phyloP scores from a whole-genome alignment of 345 rosid species.

The Ceriops zippeliana region DNA sequence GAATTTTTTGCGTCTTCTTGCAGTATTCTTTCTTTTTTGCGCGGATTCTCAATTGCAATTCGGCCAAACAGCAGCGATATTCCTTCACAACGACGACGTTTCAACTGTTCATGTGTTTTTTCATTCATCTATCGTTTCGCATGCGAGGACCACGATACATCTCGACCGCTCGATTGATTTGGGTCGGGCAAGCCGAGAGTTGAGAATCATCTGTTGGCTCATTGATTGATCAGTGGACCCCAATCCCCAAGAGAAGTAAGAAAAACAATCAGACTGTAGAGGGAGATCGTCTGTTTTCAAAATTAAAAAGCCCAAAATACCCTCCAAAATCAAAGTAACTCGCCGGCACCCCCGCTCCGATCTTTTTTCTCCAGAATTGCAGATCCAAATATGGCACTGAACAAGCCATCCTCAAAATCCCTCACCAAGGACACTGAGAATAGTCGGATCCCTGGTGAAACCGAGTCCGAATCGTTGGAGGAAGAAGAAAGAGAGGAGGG shows the following conservation, averaged over 20 bases:
- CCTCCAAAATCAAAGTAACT: constrained; percentile 12
- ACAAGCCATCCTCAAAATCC: constrained; percentile 1
- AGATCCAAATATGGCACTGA: constrained; percentile 24
- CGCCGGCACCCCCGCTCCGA: neutral
- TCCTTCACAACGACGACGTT: too few relatives aligned
- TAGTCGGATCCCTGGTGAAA: constrained; percentile 4
- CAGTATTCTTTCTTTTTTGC: too few relatives aligned
- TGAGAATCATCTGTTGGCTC: too few relatives aligned
- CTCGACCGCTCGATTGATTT: too few relatives aligned
- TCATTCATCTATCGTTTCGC: too few relatives aligned
- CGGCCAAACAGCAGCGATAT: too few relatives aligned
- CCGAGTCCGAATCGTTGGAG: constrained; percentile 3
- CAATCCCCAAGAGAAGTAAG: neutral
- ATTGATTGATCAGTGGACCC: neutral
- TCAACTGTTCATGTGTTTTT: too few relatives aligned
- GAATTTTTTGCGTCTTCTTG: too few relatives aligned
- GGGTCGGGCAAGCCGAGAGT: too few relatives aligned
- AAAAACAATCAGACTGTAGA: neutral
- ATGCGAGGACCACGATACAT: too few relatives aligned
- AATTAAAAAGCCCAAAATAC: constrained; percentile 20
- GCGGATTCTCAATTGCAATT: too few relatives aligned
- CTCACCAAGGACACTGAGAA: neutral
- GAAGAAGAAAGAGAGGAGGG: constrained; percentile 26
- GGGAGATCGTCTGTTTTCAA: neutral
- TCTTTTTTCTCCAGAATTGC: neutral